Evolutionary conservation across 768 basidiomycete genomes (phyloP), one percentile per base, ranked within the genome.

Genomic region (Leucosporidium creatinivorum): DNA sequence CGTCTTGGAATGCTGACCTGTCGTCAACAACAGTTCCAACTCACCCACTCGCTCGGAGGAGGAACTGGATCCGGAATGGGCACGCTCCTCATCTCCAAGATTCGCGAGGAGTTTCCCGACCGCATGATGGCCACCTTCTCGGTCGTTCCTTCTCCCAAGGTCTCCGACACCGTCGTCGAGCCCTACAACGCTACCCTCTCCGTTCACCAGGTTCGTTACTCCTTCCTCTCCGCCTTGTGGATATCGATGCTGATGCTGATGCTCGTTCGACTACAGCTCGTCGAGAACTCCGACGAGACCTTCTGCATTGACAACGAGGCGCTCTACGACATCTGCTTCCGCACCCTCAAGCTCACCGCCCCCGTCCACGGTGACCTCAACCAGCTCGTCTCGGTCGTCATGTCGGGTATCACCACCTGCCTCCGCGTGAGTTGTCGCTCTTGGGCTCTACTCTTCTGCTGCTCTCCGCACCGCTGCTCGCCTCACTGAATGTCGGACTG

Each of bases 291-390:
- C 47, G 94, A 98, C 77, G 93, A 96, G 81, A 98, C 96, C 23
- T 98, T 98, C 89, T 98, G 94, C 80, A 98, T 99, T 78, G 94
- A 98, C 79, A 98, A 98, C 79, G 94, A 98, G 80, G 96, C 94
- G 33, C 87, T 99, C 30, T 80, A 79, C 74, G 78, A 80, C 77
- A 98, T 98, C 76, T 96, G 93, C 81, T 92, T 96, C 86, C 85
- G 91, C 78, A 97, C 93, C 39, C 84, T 98, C 77, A 97, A 98
- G 82, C 86, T 96, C 70, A 85, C 54, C 21, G 86, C 58, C 89
- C 90, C 60, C 93, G 93, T 92, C 2, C 96, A 97, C 79, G 94
- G 92, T 73, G 93, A 98, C 79, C 87, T 98, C 70, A 98, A 98
- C 85, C 90, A 94, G 78, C 86, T 98, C 65, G 94, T 99, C 58